A percentile compares a stretch with the other conserved stretches of the same genome.
phyloP scores from a whole-genome alignment of 106 monocot species.

The Chionographis japonica region DNA sequence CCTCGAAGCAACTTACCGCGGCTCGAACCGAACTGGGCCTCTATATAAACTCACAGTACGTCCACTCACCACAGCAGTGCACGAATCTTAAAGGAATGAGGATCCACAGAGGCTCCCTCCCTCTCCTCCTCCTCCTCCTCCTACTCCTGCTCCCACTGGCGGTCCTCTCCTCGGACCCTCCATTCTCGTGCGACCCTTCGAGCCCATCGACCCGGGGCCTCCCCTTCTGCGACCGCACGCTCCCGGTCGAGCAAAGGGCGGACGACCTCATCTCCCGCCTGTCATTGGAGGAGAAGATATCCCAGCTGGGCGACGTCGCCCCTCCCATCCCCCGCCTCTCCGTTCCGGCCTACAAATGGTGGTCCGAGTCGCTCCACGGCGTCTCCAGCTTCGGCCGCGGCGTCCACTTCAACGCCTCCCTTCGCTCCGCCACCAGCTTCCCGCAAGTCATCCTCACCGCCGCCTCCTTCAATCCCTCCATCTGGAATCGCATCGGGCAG shows the following conservation, averaged over 20 bases:
- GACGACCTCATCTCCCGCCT: constrained; percentile 60
- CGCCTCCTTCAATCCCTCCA: constrained; percentile 66
- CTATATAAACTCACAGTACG: no score
- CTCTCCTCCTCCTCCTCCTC: constrained; percentile 8
- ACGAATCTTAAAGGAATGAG: constrained; percentile 11
- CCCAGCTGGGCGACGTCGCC: constrained; percentile 71
- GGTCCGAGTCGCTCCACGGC: constrained; percentile 96
- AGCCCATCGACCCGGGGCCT: constrained; percentile 15
- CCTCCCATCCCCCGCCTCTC: constrained; percentile 69
- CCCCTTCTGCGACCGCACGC: constrained; percentile 44
- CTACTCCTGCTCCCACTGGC: not conserved
- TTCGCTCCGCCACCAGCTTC: constrained; percentile 65
- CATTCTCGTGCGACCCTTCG: constrained; percentile 77
- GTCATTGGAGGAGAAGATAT: constrained; percentile 70
- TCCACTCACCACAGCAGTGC: not conserved
- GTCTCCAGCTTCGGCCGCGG: constrained; percentile 61
- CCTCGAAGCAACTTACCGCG: no score
- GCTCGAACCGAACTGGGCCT: no score
- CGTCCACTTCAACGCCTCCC: constrained; percentile 47
- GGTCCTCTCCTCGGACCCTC: constrained; percentile 20
- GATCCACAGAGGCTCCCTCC: no score
- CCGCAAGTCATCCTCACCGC: constrained; percentile 93
- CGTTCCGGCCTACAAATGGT: constrained; percentile 79
- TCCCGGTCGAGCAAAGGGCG: constrained; percentile 40
- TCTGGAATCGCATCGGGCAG: constrained; percentile 88